Percentiles rank a stretch among this genome's conserved stretches.
Conservation (phyloP, 2,329 filamentous ascomycete genomes). For the Ophiostoma ips region DNA sequence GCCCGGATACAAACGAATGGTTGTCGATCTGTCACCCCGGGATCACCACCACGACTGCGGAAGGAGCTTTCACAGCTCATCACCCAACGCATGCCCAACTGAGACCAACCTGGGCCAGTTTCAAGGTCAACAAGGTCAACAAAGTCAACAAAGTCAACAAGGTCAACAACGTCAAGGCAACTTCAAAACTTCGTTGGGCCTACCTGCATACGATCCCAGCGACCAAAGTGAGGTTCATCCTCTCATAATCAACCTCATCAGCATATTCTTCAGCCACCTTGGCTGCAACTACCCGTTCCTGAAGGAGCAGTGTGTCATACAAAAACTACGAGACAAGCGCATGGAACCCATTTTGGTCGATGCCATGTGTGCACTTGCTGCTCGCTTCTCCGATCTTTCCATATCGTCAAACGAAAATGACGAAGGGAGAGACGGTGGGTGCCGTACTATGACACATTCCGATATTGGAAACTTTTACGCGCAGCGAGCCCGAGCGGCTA, state of each 20-base stretch:
- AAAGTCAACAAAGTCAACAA: background rate
- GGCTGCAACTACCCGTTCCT: conserved; percentile 81
- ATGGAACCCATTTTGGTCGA: conserved; percentile 78
- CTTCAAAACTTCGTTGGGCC: conserved; percentile 30
- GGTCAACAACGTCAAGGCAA: conserved; percentile 15
- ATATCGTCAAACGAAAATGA: conserved; percentile 36
- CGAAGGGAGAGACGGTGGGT: conserved; percentile 16
- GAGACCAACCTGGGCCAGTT: conserved; percentile 17
- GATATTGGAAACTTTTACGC: conserved; percentile 69
- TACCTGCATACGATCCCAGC: conserved; percentile 64
- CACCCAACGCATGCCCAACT: conserved; percentile 26
- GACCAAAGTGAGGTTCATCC: conserved; percentile 58
- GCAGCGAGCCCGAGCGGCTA: conserved; percentile 66
- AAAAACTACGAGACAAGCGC: conserved; percentile 65
- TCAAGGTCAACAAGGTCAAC: conserved; percentile 13
- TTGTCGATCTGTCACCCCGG: conserved; percentile 51
- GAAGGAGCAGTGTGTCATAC: conserved; percentile 55
- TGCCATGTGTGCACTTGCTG: conserved; percentile 68
- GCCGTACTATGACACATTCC: conserved; percentile 27
- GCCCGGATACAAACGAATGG: conserved; percentile 87
- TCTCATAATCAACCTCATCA: conserved; percentile 61
- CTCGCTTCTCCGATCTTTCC: conserved; percentile 58
- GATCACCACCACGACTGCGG: conserved; percentile 47
- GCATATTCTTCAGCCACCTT: conserved; percentile 68
- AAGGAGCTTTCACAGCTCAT: conserved; percentile 41